Base-by-base conservation (phyloP, 768 basidiomycete genomes). In the Mycena galopus region DNA sequence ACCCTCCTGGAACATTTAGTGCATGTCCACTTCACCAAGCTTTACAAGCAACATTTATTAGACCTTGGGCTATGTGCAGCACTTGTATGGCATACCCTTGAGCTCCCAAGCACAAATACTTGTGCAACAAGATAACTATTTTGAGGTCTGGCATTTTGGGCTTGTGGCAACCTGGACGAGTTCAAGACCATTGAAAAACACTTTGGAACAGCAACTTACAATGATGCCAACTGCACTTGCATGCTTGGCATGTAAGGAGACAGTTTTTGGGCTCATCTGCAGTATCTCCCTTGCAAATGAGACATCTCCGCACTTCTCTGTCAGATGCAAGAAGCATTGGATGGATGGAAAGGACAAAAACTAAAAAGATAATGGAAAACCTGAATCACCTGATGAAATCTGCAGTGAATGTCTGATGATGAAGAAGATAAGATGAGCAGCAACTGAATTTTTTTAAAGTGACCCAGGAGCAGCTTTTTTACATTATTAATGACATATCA, bases 1-100 rank as follows among this genome's bases (percentile, higher is more conserved):
- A 69, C 67, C 37, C 55, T 59, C 30, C 61, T 62, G 11, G 47
- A n/a, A 44, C 72, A 73, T 64, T 68, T 73, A 11, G 27, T 11
- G 17, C 72, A 73, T 7, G 42, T 62, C 72, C 72, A 73, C 4
- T 10, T 10, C 2, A 39, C 32, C 57, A 59, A 14, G 11, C 16
- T 50, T 32, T 4, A 19, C 39, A 44, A 11, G 57, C 33, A 23
- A n/a, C n/a, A n/a, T n/a, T n/a, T n/a, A n/a, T n/a, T n/a, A n/a
- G n/a, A n/a, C n/a, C n/a, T n/a, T n/a, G n/a, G n/a, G n/a, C n/a
- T n/a, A 35, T 25, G 23, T 51, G 25, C 25, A 25, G 23, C 23
- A 5, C 19, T 25, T 25, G 19, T 25, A 9, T 14, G 25, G 5
- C 19, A 2, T 62, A 47, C 61, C 44, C 33, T 62, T 9, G 9